Evolutionary conservation across 2,329 filamentous ascomycete species (phyloP), one percentile per base, ranked within the genome.

Genomic region (Massarina eburnea): DNA sequence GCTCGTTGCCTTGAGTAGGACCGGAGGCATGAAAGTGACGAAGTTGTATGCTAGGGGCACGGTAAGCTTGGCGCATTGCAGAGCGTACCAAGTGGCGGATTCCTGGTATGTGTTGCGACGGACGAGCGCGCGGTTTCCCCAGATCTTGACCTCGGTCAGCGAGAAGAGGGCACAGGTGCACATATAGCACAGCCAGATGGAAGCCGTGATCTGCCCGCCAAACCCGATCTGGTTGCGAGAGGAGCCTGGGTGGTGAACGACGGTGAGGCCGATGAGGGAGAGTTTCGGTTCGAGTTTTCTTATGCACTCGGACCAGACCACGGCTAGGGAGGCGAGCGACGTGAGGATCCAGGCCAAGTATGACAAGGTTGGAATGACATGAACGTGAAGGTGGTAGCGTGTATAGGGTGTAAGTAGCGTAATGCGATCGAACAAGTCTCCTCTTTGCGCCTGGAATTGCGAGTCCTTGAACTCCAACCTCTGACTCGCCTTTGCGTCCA

Each of bases 21-120:
- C 76, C 7, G 76, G 78, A 1, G 88, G 87, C 18, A 96, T 73
- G 66, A 97, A 92, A 1, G 92, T 96, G 67, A 96, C 80, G 65
- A 97, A 99, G 72, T 99, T 99, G 80, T 96, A 99, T 3, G 89
- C 85, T 8, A 99, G 79, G 1, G 94, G 94, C 0, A 99, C 89
- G 1, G 89, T 96, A 34, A 99, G 82, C 61, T 91, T 89, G 41
- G 94, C 92, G 9, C 96, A 88, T 67, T 96, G 90, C 47, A 90
- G 85, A 1, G 90, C 87, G 66, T 97, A 99, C 91, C 95, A 99
- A 57, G 92, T 95, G 1, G 94, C 94, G 39, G 86, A 90, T 67
- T 97, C 94, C 49, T 89, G 85, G 47, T 95, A 92, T 0, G 94
- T 99, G 64, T 95, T 94, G 46, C 94, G 85, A 48, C 83, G 84